A percentile compares a stretch with the other conserved stretches of the same genome.
These are phyloP conservation scores for Psilocybe subaeruginosa DNA, from an alignment of 768 basidiomycete genomes.

Conservation along the genomic window DNA sequence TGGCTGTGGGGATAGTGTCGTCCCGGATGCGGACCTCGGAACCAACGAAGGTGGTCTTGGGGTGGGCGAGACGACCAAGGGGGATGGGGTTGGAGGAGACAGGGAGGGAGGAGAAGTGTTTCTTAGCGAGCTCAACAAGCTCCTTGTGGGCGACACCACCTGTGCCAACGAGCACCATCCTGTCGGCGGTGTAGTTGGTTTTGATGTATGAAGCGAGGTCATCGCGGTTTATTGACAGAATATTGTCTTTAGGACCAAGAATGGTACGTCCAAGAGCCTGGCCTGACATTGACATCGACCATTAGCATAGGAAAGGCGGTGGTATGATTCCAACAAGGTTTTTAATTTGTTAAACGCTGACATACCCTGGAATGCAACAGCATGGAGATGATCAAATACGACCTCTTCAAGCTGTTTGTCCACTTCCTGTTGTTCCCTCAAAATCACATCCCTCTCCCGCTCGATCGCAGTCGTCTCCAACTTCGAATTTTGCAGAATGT, in stretches of 20 bases:
- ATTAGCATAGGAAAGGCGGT: not conserved
- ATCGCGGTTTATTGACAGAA: slow-evolving; percentile 90
- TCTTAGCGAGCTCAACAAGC: slow-evolving; percentile 93
- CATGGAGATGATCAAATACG: slow-evolving; percentile 97
- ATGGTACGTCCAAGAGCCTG: slow-evolving; percentile 97
- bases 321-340: not conserved
- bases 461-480: slow-evolving; percentile 87
- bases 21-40: slow-evolving; percentile 96
- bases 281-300: slow-evolving; percentile 43
- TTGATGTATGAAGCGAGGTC: slow-evolving; percentile 92
- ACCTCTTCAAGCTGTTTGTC: slow-evolving; percentile 99
- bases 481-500: slow-evolving; percentile 97
- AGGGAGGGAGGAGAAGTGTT: slow-evolving; percentile 90
- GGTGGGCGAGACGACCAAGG: slow-evolving; percentile 78
- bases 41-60: slow-evolving; percentile 84
- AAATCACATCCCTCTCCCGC: slow-evolving; percentile 93
- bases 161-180: slow-evolving; percentile 97
- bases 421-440: slow-evolving; percentile 98
- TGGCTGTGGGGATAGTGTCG: slow-evolving; percentile 85
- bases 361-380: slow-evolving; percentile 95
- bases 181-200: slow-evolving; percentile 97
- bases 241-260: slow-evolving; percentile 95
- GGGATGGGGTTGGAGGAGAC: slow-evolving; percentile 87
- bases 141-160: slow-evolving; percentile 93
- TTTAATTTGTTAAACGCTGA: slow-evolving; percentile 17